A percentile compares a stretch with the other conserved stretches of the same genome.
These are phyloP conservation scores for Limonium bicolor DNA, from an alignment of 148 eudicot species.

Conservation along the genomic window DNA sequence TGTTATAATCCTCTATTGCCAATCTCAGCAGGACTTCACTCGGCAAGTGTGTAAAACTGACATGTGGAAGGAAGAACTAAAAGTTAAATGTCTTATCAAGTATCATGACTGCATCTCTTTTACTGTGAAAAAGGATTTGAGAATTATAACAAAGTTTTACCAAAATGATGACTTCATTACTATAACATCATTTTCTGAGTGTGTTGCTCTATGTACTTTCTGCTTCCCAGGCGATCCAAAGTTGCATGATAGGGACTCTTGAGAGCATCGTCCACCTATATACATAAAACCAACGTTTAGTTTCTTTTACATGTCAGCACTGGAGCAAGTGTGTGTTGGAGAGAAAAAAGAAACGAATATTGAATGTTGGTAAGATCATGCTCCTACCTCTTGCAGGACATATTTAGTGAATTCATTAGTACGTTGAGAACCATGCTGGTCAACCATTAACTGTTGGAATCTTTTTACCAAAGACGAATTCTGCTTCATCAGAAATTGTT, in stretches of 20 bases:
- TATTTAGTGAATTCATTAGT: constrained; percentile 20
- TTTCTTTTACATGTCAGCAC: no score
- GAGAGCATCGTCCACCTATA: constrained; percentile 53
- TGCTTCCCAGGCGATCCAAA: constrained; percentile 42
- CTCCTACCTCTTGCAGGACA: constrained; percentile 37
- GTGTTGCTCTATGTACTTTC: constrained; percentile 38
- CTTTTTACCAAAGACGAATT: constrained; percentile 22
- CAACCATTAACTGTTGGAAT: constrained; percentile 22
- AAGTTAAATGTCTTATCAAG: neutral
- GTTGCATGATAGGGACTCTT: constrained; percentile 49
- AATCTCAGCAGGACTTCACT: constrained; percentile 31
- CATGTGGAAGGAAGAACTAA: neutral
- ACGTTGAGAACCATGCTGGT: constrained; percentile 8
- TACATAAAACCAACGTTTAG: neutral
- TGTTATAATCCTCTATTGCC: constrained; percentile 67
- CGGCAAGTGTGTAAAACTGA: constrained; percentile 40
- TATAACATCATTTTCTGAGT: constrained; percentile 25
- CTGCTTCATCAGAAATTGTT: constrained; percentile 33
- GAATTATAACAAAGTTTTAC: constrained; percentile 12
- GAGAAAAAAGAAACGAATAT: neutral
- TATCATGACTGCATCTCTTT: neutral
- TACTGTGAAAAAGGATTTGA: neutral
- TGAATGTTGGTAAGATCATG: neutral
- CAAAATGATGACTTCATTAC: constrained; percentile 49
- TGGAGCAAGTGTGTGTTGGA: neutral